phyloP scores from a whole-genome alignment of 192 early-diverging fungal genomes.

The Backusella macrospora region DNA sequence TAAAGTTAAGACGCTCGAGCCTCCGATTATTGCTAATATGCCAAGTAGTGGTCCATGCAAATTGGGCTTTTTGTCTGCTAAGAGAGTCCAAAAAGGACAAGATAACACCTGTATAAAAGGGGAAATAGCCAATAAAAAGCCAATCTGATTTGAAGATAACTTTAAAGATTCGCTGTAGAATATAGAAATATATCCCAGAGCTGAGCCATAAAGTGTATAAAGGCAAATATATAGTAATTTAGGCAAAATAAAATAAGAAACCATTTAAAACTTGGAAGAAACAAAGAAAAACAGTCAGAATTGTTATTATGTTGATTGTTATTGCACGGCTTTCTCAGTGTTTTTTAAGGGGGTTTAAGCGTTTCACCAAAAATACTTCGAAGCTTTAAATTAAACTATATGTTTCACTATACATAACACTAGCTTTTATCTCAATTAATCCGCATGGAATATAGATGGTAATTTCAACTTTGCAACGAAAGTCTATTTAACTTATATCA shows the following conservation, averaged over 20 bases:
- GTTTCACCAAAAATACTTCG: constrained; percentile 10
- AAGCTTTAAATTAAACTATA: constrained; percentile 9
- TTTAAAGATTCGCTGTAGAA: constrained; percentile 32
- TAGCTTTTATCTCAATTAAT: background rate
- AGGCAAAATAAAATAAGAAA: constrained; percentile 20
- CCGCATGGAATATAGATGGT: constrained; percentile 1
- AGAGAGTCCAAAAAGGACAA: constrained; percentile 41
- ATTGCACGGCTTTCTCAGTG: background rate
- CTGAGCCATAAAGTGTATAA: constrained; percentile 28
- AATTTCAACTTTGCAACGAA: background rate
- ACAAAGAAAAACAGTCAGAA: constrained; percentile 3
- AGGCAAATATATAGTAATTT: constrained; percentile 36
- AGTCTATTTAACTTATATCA: background rate
- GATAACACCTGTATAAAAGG: constrained; percentile 40
- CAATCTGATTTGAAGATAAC: constrained; percentile 34
- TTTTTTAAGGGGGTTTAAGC: constrained; percentile 6
- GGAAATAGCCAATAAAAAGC: constrained; percentile 37
- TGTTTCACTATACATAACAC: background rate
- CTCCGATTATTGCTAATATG: constrained; percentile 23
- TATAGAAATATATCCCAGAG: constrained; percentile 31
- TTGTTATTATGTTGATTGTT: constrained; percentile 11
- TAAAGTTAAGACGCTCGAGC: constrained; percentile 22
- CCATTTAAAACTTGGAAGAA: constrained; percentile 16
- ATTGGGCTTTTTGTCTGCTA: constrained; percentile 36
- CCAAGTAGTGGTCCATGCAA: constrained; percentile 33